Evolutionary conservation across 306 rosid genomes (phyloP), one percentile per base, ranked within the genome.

Genomic region (Elaeagnus macrophylla): DNA sequence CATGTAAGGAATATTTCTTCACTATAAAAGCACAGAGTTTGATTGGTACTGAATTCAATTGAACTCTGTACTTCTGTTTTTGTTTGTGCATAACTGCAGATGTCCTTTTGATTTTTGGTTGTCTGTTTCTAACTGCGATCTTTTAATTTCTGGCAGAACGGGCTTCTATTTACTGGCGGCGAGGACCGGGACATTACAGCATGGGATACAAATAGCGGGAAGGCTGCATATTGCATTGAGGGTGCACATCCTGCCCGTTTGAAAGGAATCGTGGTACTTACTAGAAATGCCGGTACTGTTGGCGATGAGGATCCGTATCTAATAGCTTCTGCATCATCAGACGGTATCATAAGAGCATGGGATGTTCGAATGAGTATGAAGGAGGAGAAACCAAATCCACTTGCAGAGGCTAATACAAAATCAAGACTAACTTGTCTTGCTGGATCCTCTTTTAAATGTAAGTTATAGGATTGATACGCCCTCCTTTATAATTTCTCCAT

Each of bases 361-460:
- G 97, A 91, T 78, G 89, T 86, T 71, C 97, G 97, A 12, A 76
- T 76, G 96, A 83, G 85, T 17, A 32, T 64, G 10, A 71, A 36
- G 9, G 89, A 36, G 7, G 89, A 71, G 76, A 86, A 82, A 76
- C 76, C 81, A 44, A 70, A 61, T 68, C 86, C 95, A 16, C 61
- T 91, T 58, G 83, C 96, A 4, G 96, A 91, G 75, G 82, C 78
- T 44, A 78, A 82, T 62, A 86, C 97, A 41, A 67, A 77, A 44
- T 80, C 96, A 39, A 79, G 97, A 72, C 57, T 91, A 65, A 91
- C 96, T 5, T 91, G 96, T 67, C 89, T 91, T 62, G 82, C 96
- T 43, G 97, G 97, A 58, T 68, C 96, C 18, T 70, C 82, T 78
- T 25, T 91, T 32, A 86, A 77, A 69, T 73, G 89, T 86, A 57